A percentile compares a stretch with the other conserved stretches of the same genome.
phyloP scores from a whole-genome alignment of 2,329 filamentous ascomycete species.

The Colletotrichum phormii region DNA sequence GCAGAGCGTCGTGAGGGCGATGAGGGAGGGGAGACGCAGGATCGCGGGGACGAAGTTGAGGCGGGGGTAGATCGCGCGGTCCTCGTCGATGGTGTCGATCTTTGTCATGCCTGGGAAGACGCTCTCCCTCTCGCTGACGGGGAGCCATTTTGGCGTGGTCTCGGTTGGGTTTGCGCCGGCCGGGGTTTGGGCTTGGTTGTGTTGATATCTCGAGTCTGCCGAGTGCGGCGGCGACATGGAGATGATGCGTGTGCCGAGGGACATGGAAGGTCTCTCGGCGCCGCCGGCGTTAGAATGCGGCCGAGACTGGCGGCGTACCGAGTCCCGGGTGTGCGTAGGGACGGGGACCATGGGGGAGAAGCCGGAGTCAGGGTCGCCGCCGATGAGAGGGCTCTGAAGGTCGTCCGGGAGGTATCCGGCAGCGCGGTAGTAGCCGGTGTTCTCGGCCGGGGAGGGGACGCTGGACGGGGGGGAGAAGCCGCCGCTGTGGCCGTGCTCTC shows the following conservation, averaged over 20 bases:
- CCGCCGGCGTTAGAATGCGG: conserved; percentile 16
- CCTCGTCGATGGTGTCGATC: conserved; percentile 50
- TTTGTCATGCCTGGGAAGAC: conserved; percentile 38
- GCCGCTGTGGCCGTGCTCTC: conserved; percentile 70
- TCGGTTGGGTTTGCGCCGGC: background rate
- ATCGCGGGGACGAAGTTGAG: conserved; percentile 79
- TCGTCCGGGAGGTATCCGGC: conserved; percentile 44
- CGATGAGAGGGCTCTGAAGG: conserved; percentile 39
- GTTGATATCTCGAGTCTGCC: conserved; percentile 21
- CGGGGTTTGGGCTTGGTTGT: conserved; percentile 8
- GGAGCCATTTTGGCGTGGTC: conserved; percentile 43
- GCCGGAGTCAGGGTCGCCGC: conserved; percentile 24
- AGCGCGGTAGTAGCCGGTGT: conserved; percentile 46
- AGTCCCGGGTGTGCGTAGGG: conserved; percentile 17
- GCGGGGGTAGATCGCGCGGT: conserved; percentile 53
- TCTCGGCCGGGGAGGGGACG: conserved; percentile 46
- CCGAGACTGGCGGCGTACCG: conserved; percentile 13
- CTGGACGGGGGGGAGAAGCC: conserved; percentile 58
- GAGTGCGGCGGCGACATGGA: conserved; percentile 33
- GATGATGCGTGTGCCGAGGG: conserved; percentile 34
- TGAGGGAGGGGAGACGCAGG: conserved; percentile 74
- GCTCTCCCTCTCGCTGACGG: conserved; percentile 45
- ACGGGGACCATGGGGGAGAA: conserved; percentile 22
- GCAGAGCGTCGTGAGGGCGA: conserved; percentile 69
- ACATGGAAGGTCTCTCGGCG: conserved; percentile 19